Percentiles rank a stretch among this genome's conserved stretches.
Conservation (phyloP, 176 grass and related monocot genomes). For the Cymbopogon citratus region DNA sequence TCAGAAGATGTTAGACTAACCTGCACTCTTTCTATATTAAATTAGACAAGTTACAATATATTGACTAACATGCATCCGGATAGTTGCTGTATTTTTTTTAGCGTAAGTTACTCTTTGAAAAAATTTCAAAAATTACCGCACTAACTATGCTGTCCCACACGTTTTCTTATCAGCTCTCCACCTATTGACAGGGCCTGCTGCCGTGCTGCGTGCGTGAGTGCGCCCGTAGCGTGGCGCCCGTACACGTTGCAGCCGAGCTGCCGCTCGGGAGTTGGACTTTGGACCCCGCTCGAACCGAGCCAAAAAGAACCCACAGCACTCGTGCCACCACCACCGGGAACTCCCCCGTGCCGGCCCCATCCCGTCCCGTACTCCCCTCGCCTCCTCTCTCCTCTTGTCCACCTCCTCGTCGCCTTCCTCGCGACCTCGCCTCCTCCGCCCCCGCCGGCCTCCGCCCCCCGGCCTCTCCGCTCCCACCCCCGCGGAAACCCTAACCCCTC, state of each 20-base stretch:
- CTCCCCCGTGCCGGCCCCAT: constrained; percentile 4
- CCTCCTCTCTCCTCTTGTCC: neutral
- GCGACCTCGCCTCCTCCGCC: constrained; percentile 15
- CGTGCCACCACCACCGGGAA: neutral
- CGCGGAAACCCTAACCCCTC: constrained; percentile 19
- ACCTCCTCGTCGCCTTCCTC: constrained; percentile 27
- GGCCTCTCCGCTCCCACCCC: neutral
- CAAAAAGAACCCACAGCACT: neutral
- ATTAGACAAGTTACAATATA: no score
- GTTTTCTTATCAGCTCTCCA: neutral
- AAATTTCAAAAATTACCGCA: no score
- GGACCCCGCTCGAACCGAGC: neutral
- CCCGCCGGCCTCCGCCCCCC: neutral
- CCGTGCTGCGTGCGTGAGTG: no score
- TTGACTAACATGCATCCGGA: no score
- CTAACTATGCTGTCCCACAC: no score
- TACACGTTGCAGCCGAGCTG: neutral
- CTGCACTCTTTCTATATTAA: no score
- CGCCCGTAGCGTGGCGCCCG: constrained; percentile 16
- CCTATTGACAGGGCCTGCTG: constrained; percentile 6
- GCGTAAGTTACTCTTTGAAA: no score
- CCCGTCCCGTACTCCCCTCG: neutral
- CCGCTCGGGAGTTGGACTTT: neutral
- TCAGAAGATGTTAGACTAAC: no score
- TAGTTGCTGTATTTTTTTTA: no score